Percentiles rank a stretch among this genome's conserved stretches.
Evolutionary conservation across 179 eudicot species (phyloP).

Genomic region (Silene coronaria): DNA sequence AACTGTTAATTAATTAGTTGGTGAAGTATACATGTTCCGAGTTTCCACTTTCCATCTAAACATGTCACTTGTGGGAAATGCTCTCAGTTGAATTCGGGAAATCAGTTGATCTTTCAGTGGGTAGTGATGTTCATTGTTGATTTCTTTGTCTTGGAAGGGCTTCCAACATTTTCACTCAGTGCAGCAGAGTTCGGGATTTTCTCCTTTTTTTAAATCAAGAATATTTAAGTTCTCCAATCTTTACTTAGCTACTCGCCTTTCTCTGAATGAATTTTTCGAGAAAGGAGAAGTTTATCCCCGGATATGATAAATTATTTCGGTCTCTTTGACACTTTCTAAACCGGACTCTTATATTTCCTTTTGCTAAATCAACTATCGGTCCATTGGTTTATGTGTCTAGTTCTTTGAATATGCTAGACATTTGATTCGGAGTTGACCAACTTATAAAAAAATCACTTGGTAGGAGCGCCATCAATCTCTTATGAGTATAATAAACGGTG

Average conservation of each 20-base stretch:
- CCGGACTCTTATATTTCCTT: neutral
- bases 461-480: neutral
- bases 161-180: too few species aligned
- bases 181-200: too few species aligned
- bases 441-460: too few species aligned
- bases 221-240: too few species aligned
- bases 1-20: neutral
- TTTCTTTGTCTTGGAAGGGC: neutral
- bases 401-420: conserved; percentile 6
- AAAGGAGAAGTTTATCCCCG: too few species aligned
- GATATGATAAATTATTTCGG: neutral
- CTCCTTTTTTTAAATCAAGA: too few species aligned
- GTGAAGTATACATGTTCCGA: neutral
- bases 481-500: neutral
- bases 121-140: neutral
- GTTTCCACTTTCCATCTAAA: neutral
- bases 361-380: neutral
- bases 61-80: neutral
- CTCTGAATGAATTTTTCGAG: too few species aligned
- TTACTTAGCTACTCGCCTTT: too few species aligned
- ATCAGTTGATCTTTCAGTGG: neutral
- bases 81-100: neutral
- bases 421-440: neutral
- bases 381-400: neutral
- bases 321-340: neutral